phyloP scores from a whole-genome alignment of 2,329 filamentous ascomycete species.

The Cercospora zeina region DNA sequence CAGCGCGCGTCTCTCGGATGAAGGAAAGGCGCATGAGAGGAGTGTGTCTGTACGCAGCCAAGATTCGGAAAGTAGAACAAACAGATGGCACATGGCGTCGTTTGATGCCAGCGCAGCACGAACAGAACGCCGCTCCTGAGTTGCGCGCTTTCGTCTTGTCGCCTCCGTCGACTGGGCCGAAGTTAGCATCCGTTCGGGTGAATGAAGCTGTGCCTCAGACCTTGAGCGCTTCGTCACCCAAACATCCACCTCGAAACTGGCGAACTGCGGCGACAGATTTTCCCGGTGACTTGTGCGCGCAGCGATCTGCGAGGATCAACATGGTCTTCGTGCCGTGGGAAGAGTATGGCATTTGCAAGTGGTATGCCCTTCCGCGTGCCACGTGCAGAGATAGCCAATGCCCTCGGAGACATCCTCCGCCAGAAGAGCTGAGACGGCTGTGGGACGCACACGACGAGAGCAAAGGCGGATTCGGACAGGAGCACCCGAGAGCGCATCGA shows the following conservation, averaged over 20 bases:
- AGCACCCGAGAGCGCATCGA: not conserved
- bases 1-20: not conserved
- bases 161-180: too few relatives aligned
- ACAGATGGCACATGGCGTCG: not conserved
- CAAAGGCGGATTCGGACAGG: not conserved
- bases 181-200: not conserved
- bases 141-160: not conserved
- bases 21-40: not conserved
- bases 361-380: constrained; percentile 23
- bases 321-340: constrained; percentile 34
- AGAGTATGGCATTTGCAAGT: constrained; percentile 33
- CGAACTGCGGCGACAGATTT: not conserved
- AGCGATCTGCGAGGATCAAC: not conserved
- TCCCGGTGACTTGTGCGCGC: not conserved
- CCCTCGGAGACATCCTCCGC: constrained; percentile 27
- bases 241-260: not conserved
- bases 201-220: not conserved
- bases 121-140: not conserved
- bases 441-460: constrained; percentile 26
- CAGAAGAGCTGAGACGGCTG: constrained; percentile 20
- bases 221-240: not conserved
- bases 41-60: not conserved
- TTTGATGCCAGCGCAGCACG: not conserved
- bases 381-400: constrained; percentile 23
- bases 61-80: not conserved